Base-by-base conservation (phyloP, 768 basidiomycete species). In the Trametes gibbosa region DNA sequence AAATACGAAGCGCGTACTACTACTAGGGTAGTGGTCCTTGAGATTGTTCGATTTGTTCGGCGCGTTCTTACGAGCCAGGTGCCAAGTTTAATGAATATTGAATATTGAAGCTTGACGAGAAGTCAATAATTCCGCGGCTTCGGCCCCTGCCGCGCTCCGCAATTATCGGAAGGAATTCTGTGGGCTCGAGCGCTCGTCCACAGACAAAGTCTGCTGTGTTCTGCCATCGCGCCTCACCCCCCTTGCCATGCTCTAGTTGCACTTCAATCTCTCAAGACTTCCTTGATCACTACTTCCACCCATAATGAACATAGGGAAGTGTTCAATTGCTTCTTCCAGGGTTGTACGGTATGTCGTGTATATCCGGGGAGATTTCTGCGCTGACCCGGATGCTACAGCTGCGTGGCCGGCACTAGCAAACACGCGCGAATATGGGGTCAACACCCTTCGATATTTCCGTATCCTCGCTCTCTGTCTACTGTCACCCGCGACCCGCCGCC, bases 331-430 rank as follows among this genome's bases (percentile, higher is more conserved):
- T 12, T 39, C 25, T 19, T 52, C 40, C 8, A 24, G 50, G 24
- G 50, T 27, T 25, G 39, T 21, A 21, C 50, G 50, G 50, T 52
- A 41, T 24, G 50, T 52, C 21, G 23, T 41, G 17, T n/a, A 8
- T 52, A 3, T 5, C 25, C 1, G 10, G 14, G 24, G 10, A 41
- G 19, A 17, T n/a, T 16, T 19, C n/a, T 2, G 17, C 19, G 13
- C 9, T 49, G 16, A 49, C 25, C 16, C 27, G n/a, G 29, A 24
- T 43, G 5, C 17, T 21, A 13, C 25, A 29, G 46, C 16, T 32
- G 46, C 21, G 23, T 34, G 12, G 5, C 19, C 24, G 40, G 4
- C 23, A 24, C 16, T 9, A 29, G 27, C 25, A 48, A 32, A 32
- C 25, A 29, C 3, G 8, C 12, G 7, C 27, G 25, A 16, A 8